Evolutionary conservation across 768 basidiomycete species (phyloP), one percentile per base, ranked within the genome.

Genomic region (Rhizopogon vulgaris): DNA sequence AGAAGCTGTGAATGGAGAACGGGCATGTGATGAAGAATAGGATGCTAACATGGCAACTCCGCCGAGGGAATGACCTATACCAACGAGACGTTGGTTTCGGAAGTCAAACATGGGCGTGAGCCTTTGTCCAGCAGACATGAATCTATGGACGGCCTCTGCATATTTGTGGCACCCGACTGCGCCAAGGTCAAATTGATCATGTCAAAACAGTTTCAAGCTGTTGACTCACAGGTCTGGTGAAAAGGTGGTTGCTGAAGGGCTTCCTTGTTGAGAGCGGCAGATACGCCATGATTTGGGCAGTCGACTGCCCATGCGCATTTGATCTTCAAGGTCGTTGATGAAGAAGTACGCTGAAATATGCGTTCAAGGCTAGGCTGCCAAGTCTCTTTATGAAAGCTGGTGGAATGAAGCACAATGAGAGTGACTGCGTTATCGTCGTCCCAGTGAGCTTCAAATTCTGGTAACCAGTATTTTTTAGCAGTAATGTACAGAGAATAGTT

Each of bases 331-430:
- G n/a, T 4, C 22, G n/a, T 14, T n/a, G 22, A 3, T 1, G 24
- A 6, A 30, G 22, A 4, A 51, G 48, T n/a, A 58, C 2, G 37
- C 70, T 61, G 0, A 46, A 84, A 79, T 22, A 87, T 56, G 12
- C 68, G 69, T 22, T 72, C 71, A 12, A 87, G 56, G 3, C 78
- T 74, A 1, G 85, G 82, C 56, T 84, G 82, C 83, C 82, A 87
- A 2, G 78, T 82, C 67, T 87, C 85, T 63, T 86, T 86, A 69
- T 85, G 84, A 58, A 84, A 87, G 62, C 84, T 83, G 2, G 85
- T 86, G 4, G 83, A 79, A 62, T 87, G 85, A 2, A 85, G 68
- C n/a, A 84, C 60, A 30, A 86, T 67, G 32, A 85, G 69, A 0
- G 84, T 85, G 52, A 78, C 60, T 4, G 76, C 81, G 34, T 74